Evolutionary conservation across 192 early-diverging fungal species (phyloP), one percentile per base, ranked within the genome.

Genomic region (Dispira simplex): DNA sequence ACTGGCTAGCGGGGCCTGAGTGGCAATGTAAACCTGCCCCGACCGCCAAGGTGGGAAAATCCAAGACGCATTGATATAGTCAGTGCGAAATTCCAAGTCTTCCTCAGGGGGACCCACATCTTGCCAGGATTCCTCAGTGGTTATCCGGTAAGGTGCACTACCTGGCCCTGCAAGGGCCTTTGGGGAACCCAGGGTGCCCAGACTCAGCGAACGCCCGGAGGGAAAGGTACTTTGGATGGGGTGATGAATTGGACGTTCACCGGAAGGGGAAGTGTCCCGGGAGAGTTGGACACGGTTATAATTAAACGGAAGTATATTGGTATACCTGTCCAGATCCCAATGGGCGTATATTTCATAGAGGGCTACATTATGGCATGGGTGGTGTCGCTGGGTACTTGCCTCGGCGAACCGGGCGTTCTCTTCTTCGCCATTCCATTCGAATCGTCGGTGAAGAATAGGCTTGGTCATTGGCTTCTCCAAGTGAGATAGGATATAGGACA

Each of bases 61-160:
- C 55, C 81, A 83, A 55, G 84, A 87, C 59, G 93, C 93, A 74
- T 96, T 96, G 64, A 96, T 90, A 68, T 87, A 91, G 71, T 90
- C 86, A 10, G 56, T 39, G 27, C 27, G 27, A 14, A n/a, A 39
- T 11, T 44, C 59, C 44, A 46, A 39, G 43, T 46, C 44, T 0
- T 44, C 43, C 20, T 62, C 59, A 5, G 32, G 44, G n/a, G 10
- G n/a, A 20, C 43, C 59, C 20, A 39, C 39, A 25, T 58, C 26
- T 51, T 23, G 18, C 48, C 48, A 20, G 9, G 48, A 23, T 23
- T 20, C 48, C 48, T 39, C 18, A 51, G 48, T 51, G 48, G 9
- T 8, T 51, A 56, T 56, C 54, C 16, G 54, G 54, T 56, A 56
- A 13, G 28, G 25, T 3, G 13, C 14, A 3, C 3, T 27, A 1